Percentiles rank a stretch among this genome's conserved stretches.
These are phyloP conservation scores for Albifimbria verrucaria DNA, from an alignment of 2,329 filamentous ascomycete species.

Conservation along the genomic window DNA sequence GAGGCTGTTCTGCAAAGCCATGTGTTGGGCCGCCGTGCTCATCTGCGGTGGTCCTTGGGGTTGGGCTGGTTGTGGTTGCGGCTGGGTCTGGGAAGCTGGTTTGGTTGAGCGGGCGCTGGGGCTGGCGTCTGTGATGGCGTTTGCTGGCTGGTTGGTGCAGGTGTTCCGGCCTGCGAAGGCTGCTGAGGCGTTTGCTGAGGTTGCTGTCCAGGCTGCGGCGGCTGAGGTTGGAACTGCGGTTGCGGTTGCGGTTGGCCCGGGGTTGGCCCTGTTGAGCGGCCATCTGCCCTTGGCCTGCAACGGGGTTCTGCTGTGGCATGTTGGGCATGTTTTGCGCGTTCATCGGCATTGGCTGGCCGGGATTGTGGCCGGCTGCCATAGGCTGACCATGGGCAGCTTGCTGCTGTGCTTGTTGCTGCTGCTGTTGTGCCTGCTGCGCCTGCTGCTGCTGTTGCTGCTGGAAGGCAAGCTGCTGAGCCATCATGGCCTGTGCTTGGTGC, in stretches of 20 bases:
- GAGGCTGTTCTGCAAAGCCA: conserved; percentile 28
- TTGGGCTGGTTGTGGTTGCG: conserved; percentile 26
- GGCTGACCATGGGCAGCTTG: conserved; percentile 34
- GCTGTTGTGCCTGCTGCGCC: conserved; percentile 26
- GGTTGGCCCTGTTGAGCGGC: conserved; percentile 21
- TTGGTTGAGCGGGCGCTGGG: conserved; percentile 33
- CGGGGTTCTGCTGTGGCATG: conserved; percentile 40
- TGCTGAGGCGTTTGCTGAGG: conserved; percentile 45
- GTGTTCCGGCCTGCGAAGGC: conserved; percentile 36
- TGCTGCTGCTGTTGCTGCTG: conserved; percentile 33
- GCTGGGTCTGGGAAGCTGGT: conserved; percentile 26
- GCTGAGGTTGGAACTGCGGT: conserved; percentile 12
- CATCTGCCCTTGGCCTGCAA: conserved; percentile 31
- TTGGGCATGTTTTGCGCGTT: conserved; percentile 42
- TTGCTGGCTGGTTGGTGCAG: conserved; percentile 43
- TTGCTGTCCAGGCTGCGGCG: conserved; percentile 38
- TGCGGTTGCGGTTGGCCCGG: conserved; percentile 19
- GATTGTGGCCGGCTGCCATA: conserved; percentile 38
- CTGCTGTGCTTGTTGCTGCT: conserved; percentile 22
- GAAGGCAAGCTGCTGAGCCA: conserved; percentile 40
- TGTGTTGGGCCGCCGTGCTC: conserved; percentile 29
- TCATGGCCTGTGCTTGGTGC: conserved; percentile 33
- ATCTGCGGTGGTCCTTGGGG: conserved; percentile 26
- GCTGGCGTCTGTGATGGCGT: conserved; percentile 43
- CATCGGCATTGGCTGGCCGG: conserved; percentile 46